Evolutionary conservation across 2,329 filamentous ascomycete genomes (phyloP).

Genomic region (Atkinsonella hypoxylon): DNA sequence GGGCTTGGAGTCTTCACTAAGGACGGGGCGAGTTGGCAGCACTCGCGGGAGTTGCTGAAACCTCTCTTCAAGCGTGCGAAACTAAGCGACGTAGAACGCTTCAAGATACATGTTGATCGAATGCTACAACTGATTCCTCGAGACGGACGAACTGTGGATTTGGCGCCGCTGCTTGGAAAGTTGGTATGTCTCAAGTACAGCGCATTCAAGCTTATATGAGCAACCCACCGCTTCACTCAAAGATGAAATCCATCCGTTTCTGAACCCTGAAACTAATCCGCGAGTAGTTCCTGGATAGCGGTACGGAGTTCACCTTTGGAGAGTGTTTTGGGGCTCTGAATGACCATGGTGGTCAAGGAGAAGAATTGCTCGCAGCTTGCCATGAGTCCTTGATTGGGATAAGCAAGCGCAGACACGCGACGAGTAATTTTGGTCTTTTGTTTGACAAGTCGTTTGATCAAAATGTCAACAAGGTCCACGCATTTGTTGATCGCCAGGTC

Average conservation of each 20-base stretch:
- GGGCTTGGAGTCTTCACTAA: conserved; percentile 5
- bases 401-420: conserved; percentile 2
- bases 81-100: conserved; percentile 4
- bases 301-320: conserved; percentile 6
- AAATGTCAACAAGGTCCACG: conserved; percentile 4
- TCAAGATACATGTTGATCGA: conserved; percentile 6
- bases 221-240: not conserved
- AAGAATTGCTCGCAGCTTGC: conserved; percentile 3
- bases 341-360: conserved; percentile 1
- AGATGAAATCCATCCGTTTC: not conserved
- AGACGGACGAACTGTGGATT: conserved; percentile 3
- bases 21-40: conserved; percentile 4
- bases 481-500: conserved; percentile 6
- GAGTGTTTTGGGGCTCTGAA: conserved; percentile 2
- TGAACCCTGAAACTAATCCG: not conserved
- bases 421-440: not conserved
- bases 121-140: conserved; percentile 2
- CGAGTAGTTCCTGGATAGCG: conserved; percentile 5
- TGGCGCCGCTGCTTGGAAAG: conserved; percentile 3
- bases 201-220: not conserved
- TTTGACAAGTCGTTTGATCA: not conserved
- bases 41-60: conserved; percentile 3
- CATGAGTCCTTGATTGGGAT: conserved; percentile 1
- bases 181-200: conserved; percentile 1
- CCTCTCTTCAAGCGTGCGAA: conserved; percentile 5